A percentile compares a stretch with the other conserved stretches of the same genome.
These are phyloP conservation scores for Cinnamomum chago DNA, from an alignment of 164 flowering plant genomes.

Conservation along the genomic window DNA sequence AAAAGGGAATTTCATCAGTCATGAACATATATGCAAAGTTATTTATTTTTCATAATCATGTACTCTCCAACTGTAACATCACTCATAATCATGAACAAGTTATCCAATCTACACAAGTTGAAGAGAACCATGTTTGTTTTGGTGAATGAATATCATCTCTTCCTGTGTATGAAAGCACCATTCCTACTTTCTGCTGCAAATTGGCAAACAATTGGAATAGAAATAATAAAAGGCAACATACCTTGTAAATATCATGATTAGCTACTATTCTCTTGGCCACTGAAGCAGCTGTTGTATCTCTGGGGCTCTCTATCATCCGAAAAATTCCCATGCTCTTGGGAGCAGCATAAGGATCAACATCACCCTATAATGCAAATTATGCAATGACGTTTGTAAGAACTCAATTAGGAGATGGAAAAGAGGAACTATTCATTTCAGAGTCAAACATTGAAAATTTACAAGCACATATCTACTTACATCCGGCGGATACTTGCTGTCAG, in stretches of 20 bases:
- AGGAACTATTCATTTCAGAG: not conserved
- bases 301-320: slow-evolving; percentile 58
- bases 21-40: not conserved
- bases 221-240: slow-evolving; percentile 14
- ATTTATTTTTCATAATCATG: too few species aligned
- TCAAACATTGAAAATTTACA: not conserved
- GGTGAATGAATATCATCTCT: too few species aligned
- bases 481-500: slow-evolving; percentile 37
- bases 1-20: not conserved
- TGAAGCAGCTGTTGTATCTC: slow-evolving; percentile 51
- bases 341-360: slow-evolving; percentile 57
- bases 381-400: slow-evolving; percentile 2
- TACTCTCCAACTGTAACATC: too few species aligned
- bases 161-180: too few species aligned
- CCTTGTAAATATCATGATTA: slow-evolving; percentile 63
- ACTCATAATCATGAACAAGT: too few species aligned
- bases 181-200: too few species aligned
- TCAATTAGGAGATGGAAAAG: not conserved
- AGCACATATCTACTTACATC: slow-evolving; percentile 36
- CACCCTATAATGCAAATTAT: slow-evolving; percentile 32
- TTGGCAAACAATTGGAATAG: not conserved
- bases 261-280: slow-evolving; percentile 64
- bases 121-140: too few species aligned
- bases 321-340: slow-evolving; percentile 80
- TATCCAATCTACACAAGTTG: too few species aligned